phyloP scores from a whole-genome alignment of 2,329 filamentous ascomycete species.

The Penicillium sp. region DNA sequence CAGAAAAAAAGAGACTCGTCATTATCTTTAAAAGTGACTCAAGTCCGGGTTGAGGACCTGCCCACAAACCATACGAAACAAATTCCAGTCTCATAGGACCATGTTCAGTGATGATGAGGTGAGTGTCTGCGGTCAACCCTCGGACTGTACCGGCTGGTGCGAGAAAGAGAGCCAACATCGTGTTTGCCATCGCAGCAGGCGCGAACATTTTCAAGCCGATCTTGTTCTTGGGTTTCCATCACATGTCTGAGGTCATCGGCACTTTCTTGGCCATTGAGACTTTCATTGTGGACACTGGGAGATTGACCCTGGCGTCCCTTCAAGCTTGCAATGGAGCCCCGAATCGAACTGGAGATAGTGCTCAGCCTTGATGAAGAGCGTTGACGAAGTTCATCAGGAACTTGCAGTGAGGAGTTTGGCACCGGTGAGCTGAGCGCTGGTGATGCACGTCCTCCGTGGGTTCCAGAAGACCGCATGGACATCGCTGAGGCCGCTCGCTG shows the following conservation, averaged over 20 bases:
- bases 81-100: conserved; percentile 12
- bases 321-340: conserved; percentile 52
- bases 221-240: conserved; percentile 66
- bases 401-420: conserved; percentile 35
- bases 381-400: conserved; percentile 36
- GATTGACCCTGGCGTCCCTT: conserved; percentile 43
- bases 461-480: conserved; percentile 39
- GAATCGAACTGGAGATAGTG: conserved; percentile 48
- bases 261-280: conserved; percentile 60
- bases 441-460: conserved; percentile 35
- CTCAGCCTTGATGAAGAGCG: conserved; percentile 49
- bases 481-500: conserved; percentile 39
- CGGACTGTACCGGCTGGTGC: conserved; percentile 44
- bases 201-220: conserved; percentile 87
- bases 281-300: conserved; percentile 41
- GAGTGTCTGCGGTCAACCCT: conserved; percentile 40
- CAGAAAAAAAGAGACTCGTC: conserved; percentile 22
- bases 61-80: conserved; percentile 25
- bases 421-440: conserved; percentile 36
- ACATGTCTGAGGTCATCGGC: conserved; percentile 79
- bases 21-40: conserved; percentile 21
- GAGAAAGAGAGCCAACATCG: conserved; percentile 57
- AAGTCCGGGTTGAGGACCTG: conserved; percentile 25
- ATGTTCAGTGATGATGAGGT: conserved; percentile 30
- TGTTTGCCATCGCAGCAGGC: conserved; percentile 94